Base-by-base conservation (phyloP, 768 basidiomycete species). In the Aureoboletus auriporus region DNA sequence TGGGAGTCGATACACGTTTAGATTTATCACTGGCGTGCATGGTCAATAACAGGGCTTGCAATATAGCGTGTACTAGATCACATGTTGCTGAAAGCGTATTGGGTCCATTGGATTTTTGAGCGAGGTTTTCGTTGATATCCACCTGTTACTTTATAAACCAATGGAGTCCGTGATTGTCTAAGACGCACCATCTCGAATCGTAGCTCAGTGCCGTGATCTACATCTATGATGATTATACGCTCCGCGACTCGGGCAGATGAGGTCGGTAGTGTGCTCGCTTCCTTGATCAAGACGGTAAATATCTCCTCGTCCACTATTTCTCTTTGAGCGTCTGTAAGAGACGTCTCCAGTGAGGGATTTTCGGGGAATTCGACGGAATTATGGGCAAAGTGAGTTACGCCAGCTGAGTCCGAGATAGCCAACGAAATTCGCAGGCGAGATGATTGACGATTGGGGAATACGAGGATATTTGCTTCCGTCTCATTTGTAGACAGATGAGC, bases 281-380 rank as follows among this genome's bases (percentile, higher is more conserved):
- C 90, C 59, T 71, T 76, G 35, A 90, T 85, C 17, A 93, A 71
- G 17, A 80, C 59, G 4, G 82, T 71, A 54, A 90, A 93, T 34
- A 92, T 83, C 59, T 93, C 90, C 59, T 86, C 83, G 47, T 93
- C 87, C 6, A 90, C 75, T 12, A 83, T 72, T 62, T 91, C 90
- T 44, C 72, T 74, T 59, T 91, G 89, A 1, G 84, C 84, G 23
- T 65, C 65, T 49, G 67, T 71, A 31, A 93, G 69, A 8, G 75
- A 71, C 2, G 62, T 72, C 31, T 87, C 77, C 12, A 86, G 62
- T 3, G 74, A 69, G 0, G 56, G 54, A 8, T 70, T 52, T 20
- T 73, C 68, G 8, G 59, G 41, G 17, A 51, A 39, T n/a, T 58
- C 50, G 16, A 71, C 50, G 1, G 59, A 59, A 57, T 78, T 82